Evolutionary conservation across 257 asterid species (phyloP).

Genomic region (Solanum verrucosum): DNA sequence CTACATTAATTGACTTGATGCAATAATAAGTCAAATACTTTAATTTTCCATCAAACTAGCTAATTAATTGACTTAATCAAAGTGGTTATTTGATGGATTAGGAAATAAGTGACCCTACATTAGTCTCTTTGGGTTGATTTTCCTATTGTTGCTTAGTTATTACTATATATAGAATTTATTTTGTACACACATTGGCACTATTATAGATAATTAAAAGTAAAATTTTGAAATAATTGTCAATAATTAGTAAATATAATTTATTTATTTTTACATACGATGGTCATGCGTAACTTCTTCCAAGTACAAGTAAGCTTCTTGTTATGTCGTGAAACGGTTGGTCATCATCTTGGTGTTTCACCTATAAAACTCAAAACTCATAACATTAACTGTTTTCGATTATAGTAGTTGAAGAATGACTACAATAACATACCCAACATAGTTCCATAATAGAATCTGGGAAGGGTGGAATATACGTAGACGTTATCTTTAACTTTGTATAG

Average conservation of each 20-base stretch:
- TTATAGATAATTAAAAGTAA: neutral
- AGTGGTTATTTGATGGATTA: neutral
- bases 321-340: neutral
- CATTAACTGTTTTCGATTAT: neutral
- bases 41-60: neutral
- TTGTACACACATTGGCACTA: neutral
- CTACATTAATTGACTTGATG: neutral
- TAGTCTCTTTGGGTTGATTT: neutral
- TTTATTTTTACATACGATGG: neutral
- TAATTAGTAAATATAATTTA: neutral
- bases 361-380: neutral
- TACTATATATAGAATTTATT: neutral
- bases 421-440: neutral
- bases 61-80: neutral
- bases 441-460: fast-evolving
- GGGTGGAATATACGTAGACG: neutral
- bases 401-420: neutral
- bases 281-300: neutral
- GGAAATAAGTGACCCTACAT: neutral
- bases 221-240: neutral
- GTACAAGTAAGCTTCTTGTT: neutral
- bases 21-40: neutral
- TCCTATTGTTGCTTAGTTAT: neutral
- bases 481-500: neutral
- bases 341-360: neutral